Evolutionary conservation across 2,329 filamentous ascomycete genomes (phyloP), one percentile per base, ranked within the genome.

Genomic region (Epichloe sibirici): DNA sequence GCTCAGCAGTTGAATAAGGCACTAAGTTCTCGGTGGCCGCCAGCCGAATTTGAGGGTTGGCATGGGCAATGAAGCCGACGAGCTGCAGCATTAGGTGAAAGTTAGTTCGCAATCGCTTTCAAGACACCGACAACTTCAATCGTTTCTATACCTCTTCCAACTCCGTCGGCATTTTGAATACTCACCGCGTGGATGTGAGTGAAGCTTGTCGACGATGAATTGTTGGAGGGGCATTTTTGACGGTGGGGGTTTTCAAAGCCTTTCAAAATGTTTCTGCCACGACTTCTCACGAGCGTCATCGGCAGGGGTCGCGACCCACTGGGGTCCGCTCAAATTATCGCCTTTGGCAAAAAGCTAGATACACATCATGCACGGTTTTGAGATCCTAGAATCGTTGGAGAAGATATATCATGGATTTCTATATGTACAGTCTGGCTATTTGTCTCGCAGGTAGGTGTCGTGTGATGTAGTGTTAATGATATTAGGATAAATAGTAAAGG

Each of bases 41-140:
- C 66, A 88, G 83, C 61, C 93, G 83, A 58, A 97, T 89, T 66
- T 95, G 87, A 43, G 89, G 88, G 66, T 94, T 95, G 55, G 88
- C 88, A 71, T 95, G 86, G 69, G 88, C 86, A 55, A 97, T 86
- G 70, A 97, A 96, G 66, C 90, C 89, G 56, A 96, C 89, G 51
- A 95, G 82, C 88, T 95, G 60, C 13, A 15, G 34, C 34, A 43
- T 17, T 34, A 42, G 23, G 47, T 15, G 28, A 38, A 37, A 35
- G 21, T 34, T 38, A 35, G 21, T 43, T 12, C n/a, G 40, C 17
- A 43, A 21, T 48, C 21, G 40, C 38, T 40, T 12, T 25, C 34
- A 37, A 28, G 21, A 13, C 6, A 39, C 38, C 31, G 38, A 39
- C 11, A 12, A 37, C 45, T 31, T 4, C 31, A 31, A 9, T 31